Evolutionary conservation across 495 filamentous ascomycete genomes (phyloP).

Genomic region (Neurospora discreta): DNA sequence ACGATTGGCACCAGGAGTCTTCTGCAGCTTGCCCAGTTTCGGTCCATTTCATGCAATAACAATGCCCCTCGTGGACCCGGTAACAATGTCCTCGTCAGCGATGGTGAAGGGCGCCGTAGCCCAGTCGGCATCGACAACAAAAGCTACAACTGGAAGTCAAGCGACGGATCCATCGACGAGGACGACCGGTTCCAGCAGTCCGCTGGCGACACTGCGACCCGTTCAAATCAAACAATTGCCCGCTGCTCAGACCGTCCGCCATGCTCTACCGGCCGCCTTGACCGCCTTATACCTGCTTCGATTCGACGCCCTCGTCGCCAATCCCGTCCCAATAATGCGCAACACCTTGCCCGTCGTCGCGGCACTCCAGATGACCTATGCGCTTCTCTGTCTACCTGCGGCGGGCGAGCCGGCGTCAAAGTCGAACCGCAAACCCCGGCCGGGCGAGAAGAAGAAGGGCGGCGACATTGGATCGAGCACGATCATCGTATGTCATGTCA

Average conservation of each 20-base stretch:
- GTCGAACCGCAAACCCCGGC: conserved; percentile 22
- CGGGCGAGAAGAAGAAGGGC: conserved; percentile 32
- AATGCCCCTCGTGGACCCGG: conserved; percentile 25
- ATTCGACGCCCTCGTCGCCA: conserved; percentile 56
- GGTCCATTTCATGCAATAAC: background rate
- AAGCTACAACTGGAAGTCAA: background rate
- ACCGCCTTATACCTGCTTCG: conserved; percentile 45
- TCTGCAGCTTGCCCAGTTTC: background rate
- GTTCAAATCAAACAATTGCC: conserved; percentile 21
- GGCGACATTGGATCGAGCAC: conserved; percentile 16
- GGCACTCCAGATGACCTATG: conserved; percentile 56
- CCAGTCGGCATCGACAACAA: background rate
- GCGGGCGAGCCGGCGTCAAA: conserved; percentile 34
- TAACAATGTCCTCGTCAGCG: conserved; percentile 18
- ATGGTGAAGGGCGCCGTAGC: conserved; percentile 9
- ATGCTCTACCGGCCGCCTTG: conserved; percentile 43
- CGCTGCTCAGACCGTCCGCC: conserved; percentile 20
- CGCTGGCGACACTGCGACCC: conserved; percentile 15
- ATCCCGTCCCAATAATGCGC: conserved; percentile 58
- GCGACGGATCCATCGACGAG: background rate
- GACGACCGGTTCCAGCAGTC: conserved; percentile 8
- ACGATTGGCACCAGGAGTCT: background rate
- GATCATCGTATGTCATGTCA: conserved; percentile 22
- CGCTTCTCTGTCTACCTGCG: conserved; percentile 60
- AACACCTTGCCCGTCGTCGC: conserved; percentile 50